Base-by-base conservation (phyloP, 495 filamentous ascomycete species). In the Aspergillus nidulans region DNA sequence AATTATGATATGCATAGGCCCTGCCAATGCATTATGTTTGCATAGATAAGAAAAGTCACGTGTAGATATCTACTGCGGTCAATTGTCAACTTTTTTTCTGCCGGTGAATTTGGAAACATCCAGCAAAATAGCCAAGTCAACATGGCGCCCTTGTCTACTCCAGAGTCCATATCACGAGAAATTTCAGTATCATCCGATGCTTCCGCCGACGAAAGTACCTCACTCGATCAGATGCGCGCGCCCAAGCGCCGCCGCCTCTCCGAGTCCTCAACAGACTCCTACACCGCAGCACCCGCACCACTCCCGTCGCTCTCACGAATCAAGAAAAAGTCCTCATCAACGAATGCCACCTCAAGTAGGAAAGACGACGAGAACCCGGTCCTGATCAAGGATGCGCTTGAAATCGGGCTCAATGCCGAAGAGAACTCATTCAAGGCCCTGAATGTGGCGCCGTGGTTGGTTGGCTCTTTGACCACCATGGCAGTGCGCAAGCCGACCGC, bases 401-500 rank as follows among this genome's bases (percentile, higher is more conserved):
- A 73, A 28, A 72, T 75, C 45, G 73, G 75, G 18, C 58, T 75
- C 9, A 62, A 66, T 16, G 69, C 63, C 15, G 72, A 68, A 4
- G 66, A 79, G 56, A 81, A 82, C 5, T 90, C 80, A 19, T 98
- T 98, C 63, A 81, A 85, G 18, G 78, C 78, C 10, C 68, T 98
- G 30, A 79, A 82, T 15, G 83, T 97, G 2, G 78, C 85, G 40
- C 91, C 88, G 69, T 97, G 94, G 94, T 84, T 98, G 8, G 81
- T 91, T n/a, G 81, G 84, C 46, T 90, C 92, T 2, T 78, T 98
- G 47, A 72, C 82, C 43, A 85, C 87, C 46, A 88, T 98, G 88
- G 88, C 90, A 23, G 95, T 98, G 66, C 87, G 84, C 55, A 76
- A 85, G 43, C 94, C 94, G 0, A 97, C 94, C 0, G 85, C 85